Evolutionary conservation across 2,329 filamentous ascomycete species (phyloP).

Genomic region (Esteya vermicola): DNA sequence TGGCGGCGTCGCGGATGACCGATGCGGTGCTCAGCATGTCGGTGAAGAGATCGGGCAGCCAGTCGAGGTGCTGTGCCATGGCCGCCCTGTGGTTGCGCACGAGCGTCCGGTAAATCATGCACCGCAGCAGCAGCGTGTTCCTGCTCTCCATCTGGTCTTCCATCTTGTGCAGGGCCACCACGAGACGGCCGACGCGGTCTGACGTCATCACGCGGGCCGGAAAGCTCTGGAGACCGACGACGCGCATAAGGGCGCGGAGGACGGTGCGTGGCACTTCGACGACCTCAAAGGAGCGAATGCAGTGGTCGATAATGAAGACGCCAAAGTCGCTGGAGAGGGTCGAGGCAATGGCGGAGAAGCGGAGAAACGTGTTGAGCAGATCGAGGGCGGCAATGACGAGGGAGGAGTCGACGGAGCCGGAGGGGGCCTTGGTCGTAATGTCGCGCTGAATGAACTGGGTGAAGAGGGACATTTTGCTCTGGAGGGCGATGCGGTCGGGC

Average conservation of each 20-base stretch:
- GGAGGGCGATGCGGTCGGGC: slow-evolving; percentile 58
- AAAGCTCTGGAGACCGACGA: slow-evolving; percentile 72
- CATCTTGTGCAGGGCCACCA: slow-evolving; percentile 57
- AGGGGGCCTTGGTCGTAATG: slow-evolving; percentile 44
- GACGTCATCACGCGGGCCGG: slow-evolving; percentile 57
- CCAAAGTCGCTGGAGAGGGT: slow-evolving; percentile 66
- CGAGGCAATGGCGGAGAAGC: slow-evolving; percentile 55
- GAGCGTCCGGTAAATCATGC: slow-evolving; percentile 67
- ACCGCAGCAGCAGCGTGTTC: slow-evolving; percentile 61
- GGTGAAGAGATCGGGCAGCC: slow-evolving; percentile 70
- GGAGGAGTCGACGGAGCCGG: slow-evolving; percentile 47
- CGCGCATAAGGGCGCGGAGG: slow-evolving; percentile 63
- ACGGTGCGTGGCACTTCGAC: slow-evolving; percentile 58
- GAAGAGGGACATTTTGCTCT: slow-evolving; percentile 62
- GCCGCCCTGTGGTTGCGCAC: slow-evolving; percentile 48
- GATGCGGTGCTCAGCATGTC: slow-evolving; percentile 68
- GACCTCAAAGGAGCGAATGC: slow-evolving; percentile 60
- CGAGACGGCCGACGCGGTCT: slow-evolving; percentile 54
- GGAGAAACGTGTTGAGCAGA: slow-evolving; percentile 62
- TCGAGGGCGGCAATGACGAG: slow-evolving; percentile 66
- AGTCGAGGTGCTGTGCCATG: slow-evolving; percentile 61
- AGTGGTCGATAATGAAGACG: slow-evolving; percentile 66
- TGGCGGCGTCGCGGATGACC: slow-evolving; percentile 62
- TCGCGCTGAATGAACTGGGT: slow-evolving; percentile 77
- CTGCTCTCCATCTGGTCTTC: slow-evolving; percentile 60